Evolutionary conservation across 2,329 filamentous ascomycete species (phyloP).

Genomic region (Pseudocercospora macadamiae): DNA sequence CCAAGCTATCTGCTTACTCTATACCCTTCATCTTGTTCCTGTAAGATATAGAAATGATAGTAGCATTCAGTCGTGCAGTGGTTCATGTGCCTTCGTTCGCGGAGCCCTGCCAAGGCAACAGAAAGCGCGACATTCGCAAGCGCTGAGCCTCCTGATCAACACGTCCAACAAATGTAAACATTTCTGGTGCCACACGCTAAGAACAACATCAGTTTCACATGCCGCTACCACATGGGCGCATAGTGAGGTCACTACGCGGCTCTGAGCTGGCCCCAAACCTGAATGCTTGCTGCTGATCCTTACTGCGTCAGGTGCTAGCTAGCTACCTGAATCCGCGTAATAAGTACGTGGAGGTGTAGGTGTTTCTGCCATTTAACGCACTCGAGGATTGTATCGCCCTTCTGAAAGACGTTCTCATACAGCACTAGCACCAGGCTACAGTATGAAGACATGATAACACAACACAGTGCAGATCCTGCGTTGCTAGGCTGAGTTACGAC

Average conservation of each 20-base stretch:
- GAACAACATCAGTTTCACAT: conserved; percentile 2
- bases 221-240: not conserved
- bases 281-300: not conserved
- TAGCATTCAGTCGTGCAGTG: too few relatives aligned
- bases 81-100: too few relatives aligned
- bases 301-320: not conserved
- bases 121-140: too few relatives aligned
- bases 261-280: conserved; percentile 6
- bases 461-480: not conserved
- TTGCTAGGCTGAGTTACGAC: not conserved
- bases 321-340: too few relatives aligned
- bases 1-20: too few relatives aligned
- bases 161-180: too few relatives aligned
- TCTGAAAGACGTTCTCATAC: not conserved
- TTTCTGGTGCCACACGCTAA: not conserved
- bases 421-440: not conserved
- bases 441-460: too few relatives aligned
- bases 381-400: not conserved
- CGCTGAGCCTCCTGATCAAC: not conserved
- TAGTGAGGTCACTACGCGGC: too few relatives aligned
- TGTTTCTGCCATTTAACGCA: not conserved
- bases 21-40: too few relatives aligned
- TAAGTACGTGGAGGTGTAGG: not conserved
- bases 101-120: too few relatives aligned
- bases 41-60: too few relatives aligned